A percentile compares a stretch with the other conserved stretches of the same genome.
These are phyloP conservation scores for Podaxis mareebaensis DNA, from an alignment of 768 basidiomycete genomes.

Conservation along the genomic window DNA sequence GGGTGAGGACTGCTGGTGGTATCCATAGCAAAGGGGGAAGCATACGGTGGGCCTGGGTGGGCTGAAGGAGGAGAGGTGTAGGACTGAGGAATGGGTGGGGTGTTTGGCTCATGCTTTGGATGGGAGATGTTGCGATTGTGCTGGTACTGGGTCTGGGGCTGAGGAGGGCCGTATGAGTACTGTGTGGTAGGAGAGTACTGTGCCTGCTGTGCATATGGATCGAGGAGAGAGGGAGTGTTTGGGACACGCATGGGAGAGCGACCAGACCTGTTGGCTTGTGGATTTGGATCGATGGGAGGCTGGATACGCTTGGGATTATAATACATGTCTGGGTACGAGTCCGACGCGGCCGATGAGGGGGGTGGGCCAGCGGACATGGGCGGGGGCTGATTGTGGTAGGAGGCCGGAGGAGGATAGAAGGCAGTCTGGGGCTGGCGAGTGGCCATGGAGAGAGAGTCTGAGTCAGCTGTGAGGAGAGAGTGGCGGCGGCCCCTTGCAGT, in stretches of 20 bases:
- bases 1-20: constrained; percentile 67
- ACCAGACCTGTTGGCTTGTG: constrained; percentile 42
- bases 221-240: constrained; percentile 45
- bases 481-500: constrained; percentile 64
- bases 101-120: constrained; percentile 49
- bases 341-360: constrained; percentile 40
- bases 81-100: constrained; percentile 50
- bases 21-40: constrained; percentile 57
- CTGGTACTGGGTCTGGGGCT: constrained; percentile 45
- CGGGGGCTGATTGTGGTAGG: constrained; percentile 28
- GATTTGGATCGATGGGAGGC: constrained; percentile 46
- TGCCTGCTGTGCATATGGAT: constrained; percentile 71
- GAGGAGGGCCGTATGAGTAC: constrained; percentile 45
- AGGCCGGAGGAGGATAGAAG: constrained; percentile 51
- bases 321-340: constrained; percentile 63
- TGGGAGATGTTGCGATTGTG: constrained; percentile 62
- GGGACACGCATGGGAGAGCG: constrained; percentile 66
- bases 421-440: constrained; percentile 45
- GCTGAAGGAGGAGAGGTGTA: constrained; percentile 53
- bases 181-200: constrained; percentile 64
- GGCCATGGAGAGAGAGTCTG: constrained; percentile 37
- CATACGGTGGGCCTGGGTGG: constrained; percentile 22
- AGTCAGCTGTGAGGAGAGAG: constrained; percentile 66
- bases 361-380: constrained; percentile 24
- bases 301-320: constrained; percentile 60